Conservation (phyloP, 2,329 filamentous ascomycete species). For the Bipolaris sorokiniana region DNA sequence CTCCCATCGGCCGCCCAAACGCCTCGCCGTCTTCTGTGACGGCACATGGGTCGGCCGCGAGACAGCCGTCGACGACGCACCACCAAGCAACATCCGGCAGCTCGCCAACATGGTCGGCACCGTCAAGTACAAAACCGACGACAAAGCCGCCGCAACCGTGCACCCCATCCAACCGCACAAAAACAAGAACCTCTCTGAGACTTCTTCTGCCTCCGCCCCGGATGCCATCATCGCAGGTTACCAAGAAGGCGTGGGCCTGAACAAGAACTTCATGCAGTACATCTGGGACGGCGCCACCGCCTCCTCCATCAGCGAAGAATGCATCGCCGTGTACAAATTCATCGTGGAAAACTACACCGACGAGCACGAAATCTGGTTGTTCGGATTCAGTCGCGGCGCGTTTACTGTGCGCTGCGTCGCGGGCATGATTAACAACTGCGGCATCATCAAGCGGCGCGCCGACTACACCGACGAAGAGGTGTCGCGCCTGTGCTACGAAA, state of each 20-base stretch:
- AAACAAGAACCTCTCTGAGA: not conserved
- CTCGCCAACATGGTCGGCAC: constrained; percentile 43
- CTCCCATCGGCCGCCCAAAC: constrained; percentile 26
- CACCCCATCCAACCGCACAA: constrained; percentile 28
- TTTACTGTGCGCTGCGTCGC: constrained; percentile 53
- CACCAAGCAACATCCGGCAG: constrained; percentile 41
- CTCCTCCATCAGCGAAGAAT: constrained; percentile 45
- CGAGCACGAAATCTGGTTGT: constrained; percentile 53
- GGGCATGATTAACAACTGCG: constrained; percentile 54
- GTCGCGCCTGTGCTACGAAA: constrained; percentile 36
- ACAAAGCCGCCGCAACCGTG: constrained; percentile 24
- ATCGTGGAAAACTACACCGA: constrained; percentile 44
- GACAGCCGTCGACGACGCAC: constrained; percentile 34
- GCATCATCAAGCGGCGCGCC: constrained; percentile 39
- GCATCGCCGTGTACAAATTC: constrained; percentile 44
- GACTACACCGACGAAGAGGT: constrained; percentile 24
- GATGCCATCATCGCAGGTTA: constrained; percentile 42
- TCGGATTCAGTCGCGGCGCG: constrained; percentile 56
- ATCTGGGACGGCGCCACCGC: constrained; percentile 48
- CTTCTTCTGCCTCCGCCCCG: not conserved
- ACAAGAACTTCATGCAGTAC: constrained; percentile 45
- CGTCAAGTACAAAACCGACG: constrained; percentile 23
- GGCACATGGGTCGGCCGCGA: constrained; percentile 48
- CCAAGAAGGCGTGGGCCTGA: constrained; percentile 47
- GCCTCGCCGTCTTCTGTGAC: constrained; percentile 43